A percentile compares a stretch with the other conserved stretches of the same genome.
Evolutionary conservation across 1,139 yeast genomes (phyloP).

Genomic region (Hansenula lynferdii): DNA sequence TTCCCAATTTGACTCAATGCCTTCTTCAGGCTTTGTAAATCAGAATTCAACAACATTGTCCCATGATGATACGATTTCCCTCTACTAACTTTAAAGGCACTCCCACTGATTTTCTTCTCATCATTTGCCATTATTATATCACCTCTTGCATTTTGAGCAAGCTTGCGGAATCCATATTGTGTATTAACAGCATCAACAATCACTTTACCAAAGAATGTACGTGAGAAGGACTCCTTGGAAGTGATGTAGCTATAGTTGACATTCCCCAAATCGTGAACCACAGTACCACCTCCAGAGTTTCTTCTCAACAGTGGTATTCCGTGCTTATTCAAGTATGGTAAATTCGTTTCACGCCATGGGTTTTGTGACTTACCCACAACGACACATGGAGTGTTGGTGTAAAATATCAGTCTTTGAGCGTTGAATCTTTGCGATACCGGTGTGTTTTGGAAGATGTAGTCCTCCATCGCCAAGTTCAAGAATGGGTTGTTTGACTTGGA

Average conservation of each 20-base stretch:
- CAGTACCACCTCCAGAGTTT: slow-evolving; percentile 94
- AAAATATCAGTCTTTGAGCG: slow-evolving; percentile 59
- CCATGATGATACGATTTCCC: slow-evolving; percentile 95
- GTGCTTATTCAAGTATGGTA: slow-evolving; percentile 48
- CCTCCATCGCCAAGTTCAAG: slow-evolving; percentile 78
- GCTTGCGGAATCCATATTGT: slow-evolving; percentile 26
- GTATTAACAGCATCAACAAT: slow-evolving; percentile 10
- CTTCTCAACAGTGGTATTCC: slow-evolving; percentile 74
- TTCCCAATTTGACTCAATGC: slow-evolving; percentile 46
- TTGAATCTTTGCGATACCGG: slow-evolving; percentile 33
- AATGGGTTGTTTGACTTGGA: slow-evolving; percentile 62
- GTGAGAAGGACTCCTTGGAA: slow-evolving; percentile 53
- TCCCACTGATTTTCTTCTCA: slow-evolving; percentile 71
- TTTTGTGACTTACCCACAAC: slow-evolving; percentile 97
- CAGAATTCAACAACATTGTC: slow-evolving; percentile 78
- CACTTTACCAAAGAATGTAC: slow-evolving; percentile 16
- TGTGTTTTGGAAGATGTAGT: slow-evolving; percentile 63
- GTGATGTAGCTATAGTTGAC: slow-evolving; percentile 83
- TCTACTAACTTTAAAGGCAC: slow-evolving; percentile 81
- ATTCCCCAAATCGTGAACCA: slow-evolving; percentile 92
- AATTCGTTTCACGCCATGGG: slow-evolving; percentile 83
- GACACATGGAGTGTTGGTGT: slow-evolving; percentile 77
- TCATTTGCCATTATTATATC: slow-evolving; percentile 57
- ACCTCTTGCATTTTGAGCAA: slow-evolving; percentile 64
- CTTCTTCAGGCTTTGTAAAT: slow-evolving; percentile 50